These are phyloP conservation scores for Coniferiporia sulphurascens DNA, from an alignment of 1,284 basidiomycete species.

Conservation along the genomic window DNA sequence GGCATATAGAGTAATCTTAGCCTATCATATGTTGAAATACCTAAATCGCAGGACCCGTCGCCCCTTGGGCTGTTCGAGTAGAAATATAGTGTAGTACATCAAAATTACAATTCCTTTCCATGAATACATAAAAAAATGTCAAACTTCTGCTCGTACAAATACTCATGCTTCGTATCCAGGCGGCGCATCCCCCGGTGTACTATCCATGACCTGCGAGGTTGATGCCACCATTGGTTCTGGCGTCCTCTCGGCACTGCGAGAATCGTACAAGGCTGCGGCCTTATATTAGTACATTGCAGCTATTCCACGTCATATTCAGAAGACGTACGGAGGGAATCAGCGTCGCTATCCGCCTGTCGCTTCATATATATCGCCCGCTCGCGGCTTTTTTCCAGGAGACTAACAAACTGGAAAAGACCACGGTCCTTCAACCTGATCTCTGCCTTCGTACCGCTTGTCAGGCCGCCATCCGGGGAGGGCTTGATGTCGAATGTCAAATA, in stretches of 20 bases:
- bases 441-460: slow-evolving; percentile 55
- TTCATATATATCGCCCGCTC: slow-evolving; percentile 72
- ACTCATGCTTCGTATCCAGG: slow-evolving; percentile 16
- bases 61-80: too few relatives aligned
- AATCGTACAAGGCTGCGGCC: slow-evolving; percentile 12
- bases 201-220: background rate
- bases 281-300: background rate
- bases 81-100: too few relatives aligned
- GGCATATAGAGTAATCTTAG: too few relatives aligned
- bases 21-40: too few relatives aligned
- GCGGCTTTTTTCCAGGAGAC: slow-evolving; percentile 65
- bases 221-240: slow-evolving; percentile 6
- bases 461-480: slow-evolving; percentile 59
- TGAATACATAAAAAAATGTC: background rate
- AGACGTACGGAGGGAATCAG: slow-evolving; percentile 35
- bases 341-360: slow-evolving; percentile 45
- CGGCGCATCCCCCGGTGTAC: slow-evolving; percentile 11
- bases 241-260: slow-evolving; percentile 12
- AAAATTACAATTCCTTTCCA: background rate
- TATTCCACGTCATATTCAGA: background rate
- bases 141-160: background rate
- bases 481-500: slow-evolving; percentile 61
- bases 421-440: slow-evolving; percentile 65
- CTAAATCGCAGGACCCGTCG: too few relatives aligned
- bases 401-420: slow-evolving; percentile 69